Base-by-base conservation (phyloP, 169 alveolate genomes). In the Blepharisma undulans region DNA sequence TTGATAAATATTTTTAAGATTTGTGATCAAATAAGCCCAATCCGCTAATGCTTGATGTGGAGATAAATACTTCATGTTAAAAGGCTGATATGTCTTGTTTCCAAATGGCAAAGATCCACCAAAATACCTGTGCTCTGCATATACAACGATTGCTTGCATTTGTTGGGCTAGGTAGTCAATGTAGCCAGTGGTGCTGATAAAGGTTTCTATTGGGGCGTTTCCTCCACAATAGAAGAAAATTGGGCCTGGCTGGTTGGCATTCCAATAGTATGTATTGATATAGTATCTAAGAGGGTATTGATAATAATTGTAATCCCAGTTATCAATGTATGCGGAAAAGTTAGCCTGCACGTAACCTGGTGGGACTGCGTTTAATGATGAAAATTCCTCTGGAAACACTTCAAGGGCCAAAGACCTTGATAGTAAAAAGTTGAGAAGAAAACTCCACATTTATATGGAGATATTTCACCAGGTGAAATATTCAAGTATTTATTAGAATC, bases 31-130 rank as follows among this genome's bases (percentile, higher is more conserved):
- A 36, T 76, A 74, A 5, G 74, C 87, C n/a, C 21, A 76, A 30
- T 88, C 92, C 7, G 76, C 87, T 10, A 88, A 32, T 19, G 92
- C 92, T 76, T 88, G 79, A 32, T 88, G 85, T 21, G 79, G 76
- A 18, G 85, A 32, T 21, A 88, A 88, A 25, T 22, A 88, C 76
- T 88, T 76, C 22, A 88, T 18, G 29, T 74, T 72, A 66, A 7
- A 30, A 7, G 84, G 22, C 12, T 10, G 12, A 59, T 29, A 32
- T 19, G 61, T 25, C 25, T n/a, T 61, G 36, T 76, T 72, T 25
- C 96, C 96, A 77, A 95, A 94, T 16, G 97, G 97, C 90, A 76
- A 27, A 19, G 96, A 92, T 16, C 92, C 92, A 22, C 97, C 97
- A 72, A 86, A 95, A 72, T 95, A 95, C 81, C 97, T 91, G 79